A percentile compares a stretch with the other conserved stretches of the same genome.
These are phyloP conservation scores for Veloporphyrellus conicus DNA, from an alignment of 1,284 basidiomycete genomes.

Conservation along the genomic window DNA sequence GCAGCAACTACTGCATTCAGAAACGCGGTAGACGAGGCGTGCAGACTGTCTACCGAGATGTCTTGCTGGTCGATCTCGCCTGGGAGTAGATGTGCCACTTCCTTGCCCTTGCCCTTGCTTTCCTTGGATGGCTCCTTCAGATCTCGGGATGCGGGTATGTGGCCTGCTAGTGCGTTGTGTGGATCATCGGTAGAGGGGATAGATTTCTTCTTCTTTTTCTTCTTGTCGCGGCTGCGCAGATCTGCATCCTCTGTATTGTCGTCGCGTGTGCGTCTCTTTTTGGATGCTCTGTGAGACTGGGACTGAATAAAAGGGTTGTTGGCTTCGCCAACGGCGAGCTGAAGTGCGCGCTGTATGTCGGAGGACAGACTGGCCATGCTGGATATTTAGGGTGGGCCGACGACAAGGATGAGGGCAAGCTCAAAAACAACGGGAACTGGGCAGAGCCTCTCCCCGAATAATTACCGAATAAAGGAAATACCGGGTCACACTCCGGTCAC, in stretches of 20 bases:
- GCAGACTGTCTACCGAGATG: conserved; percentile 33
- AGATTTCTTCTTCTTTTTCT: conserved; percentile 23
- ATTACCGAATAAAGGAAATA: conserved; percentile 12
- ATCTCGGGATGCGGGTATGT: conserved; percentile 1
- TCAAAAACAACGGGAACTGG: conserved; percentile 7
- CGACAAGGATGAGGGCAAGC: conserved; percentile 40
- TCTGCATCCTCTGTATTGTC: conserved; percentile 19
- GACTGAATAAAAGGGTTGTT: conserved; percentile 35
- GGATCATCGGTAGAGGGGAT: conserved; percentile 1
- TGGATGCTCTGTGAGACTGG: conserved; percentile 26
- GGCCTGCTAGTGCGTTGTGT: conserved; percentile 1
- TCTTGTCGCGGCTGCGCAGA: conserved; percentile 22
- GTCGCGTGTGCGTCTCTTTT: conserved; percentile 26
- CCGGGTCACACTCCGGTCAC: conserved; percentile 19
- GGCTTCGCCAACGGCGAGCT: conserved; percentile 42
- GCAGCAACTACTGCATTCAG: conserved; percentile 57
- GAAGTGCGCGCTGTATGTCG: conserved; percentile 37
- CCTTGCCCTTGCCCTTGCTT: conserved; percentile 41
- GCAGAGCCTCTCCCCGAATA: conserved; percentile 8
- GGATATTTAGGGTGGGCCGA: conserved; percentile 36
- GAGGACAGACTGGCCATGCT: conserved; percentile 35
- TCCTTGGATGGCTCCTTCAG: conserved; percentile 13
- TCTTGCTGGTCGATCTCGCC: conserved; percentile 23
- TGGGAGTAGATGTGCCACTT: conserved; percentile 13
- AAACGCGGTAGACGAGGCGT: conserved; percentile 49